These are phyloP conservation scores for Cyberlindnera saturnus DNA, from an alignment of 805 yeast species.

Conservation along the genomic window DNA sequence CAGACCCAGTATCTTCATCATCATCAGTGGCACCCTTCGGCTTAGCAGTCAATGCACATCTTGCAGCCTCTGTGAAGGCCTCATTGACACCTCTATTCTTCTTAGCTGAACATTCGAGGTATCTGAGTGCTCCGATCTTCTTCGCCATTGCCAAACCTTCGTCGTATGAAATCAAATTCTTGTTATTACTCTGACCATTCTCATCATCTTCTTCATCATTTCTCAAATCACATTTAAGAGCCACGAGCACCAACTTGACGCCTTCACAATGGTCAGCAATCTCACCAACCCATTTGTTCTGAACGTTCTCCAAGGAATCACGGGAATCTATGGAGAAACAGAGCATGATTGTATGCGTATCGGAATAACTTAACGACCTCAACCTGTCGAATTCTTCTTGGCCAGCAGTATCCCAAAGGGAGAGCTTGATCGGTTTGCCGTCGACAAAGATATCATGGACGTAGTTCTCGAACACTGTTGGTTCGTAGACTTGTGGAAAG, in stretches of 20 bases:
- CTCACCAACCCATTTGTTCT: constrained; percentile 95
- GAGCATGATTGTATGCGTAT: constrained; percentile 94
- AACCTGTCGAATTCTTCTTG: constrained; percentile 96
- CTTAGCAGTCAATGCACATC: constrained; percentile 88
- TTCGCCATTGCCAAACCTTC: constrained; percentile 93
- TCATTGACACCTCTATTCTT: constrained; percentile 97
- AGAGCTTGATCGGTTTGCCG: constrained; percentile 84
- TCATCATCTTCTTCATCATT: constrained; percentile 49
- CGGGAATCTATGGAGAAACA: constrained; percentile 93
- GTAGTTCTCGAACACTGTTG: constrained; percentile 95
- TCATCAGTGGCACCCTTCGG: constrained; percentile 65
- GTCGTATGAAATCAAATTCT: constrained; percentile 72
- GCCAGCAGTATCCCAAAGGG: constrained; percentile 98
- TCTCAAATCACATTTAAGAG: constrained; percentile 90
- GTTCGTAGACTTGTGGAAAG: constrained; percentile 97
- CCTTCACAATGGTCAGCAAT: constrained; percentile 97
- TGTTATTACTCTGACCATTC: constrained; percentile 28
- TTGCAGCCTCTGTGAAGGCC: constrained; percentile 97
- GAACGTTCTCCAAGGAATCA: constrained; percentile 92
- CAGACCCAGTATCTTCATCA: constrained; percentile 25
- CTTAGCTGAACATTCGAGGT: constrained; percentile 95
- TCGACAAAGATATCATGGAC: constrained; percentile 96
- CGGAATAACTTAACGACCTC: constrained; percentile 87
- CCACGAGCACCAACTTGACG: constrained; percentile 88
- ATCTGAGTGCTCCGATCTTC: constrained; percentile 87